Base-by-base conservation (phyloP, 1,139 yeast species). In the Protomyces pachydermus region DNA sequence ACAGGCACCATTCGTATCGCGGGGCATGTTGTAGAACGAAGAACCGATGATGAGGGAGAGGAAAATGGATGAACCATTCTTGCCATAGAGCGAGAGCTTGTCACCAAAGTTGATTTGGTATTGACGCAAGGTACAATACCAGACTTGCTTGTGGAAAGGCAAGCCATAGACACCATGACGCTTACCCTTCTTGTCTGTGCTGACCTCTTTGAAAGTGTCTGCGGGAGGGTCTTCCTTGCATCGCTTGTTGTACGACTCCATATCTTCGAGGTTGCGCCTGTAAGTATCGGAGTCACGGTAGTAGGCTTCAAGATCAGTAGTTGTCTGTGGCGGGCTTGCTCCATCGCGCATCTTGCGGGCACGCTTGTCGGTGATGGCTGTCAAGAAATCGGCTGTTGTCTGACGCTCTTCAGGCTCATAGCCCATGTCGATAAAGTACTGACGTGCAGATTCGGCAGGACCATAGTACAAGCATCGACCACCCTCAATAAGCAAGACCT, bases 391-490 rank as follows among this genome's bases (percentile, higher is more conserved):
- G 12, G 91, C 88, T 66, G 93, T 86, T 8, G 95, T 86, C 76
- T 86, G 90, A 74, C 95, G 83, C 50, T 81, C 79, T 46, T 88
- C 86, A 71, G 89, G 86, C 14, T 79, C 80, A 73, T 83, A 87
- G 35, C 93, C 93, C 87, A 87, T 83, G 51, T 78, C 79, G 64
- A 76, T 72, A 72, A 87, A 87, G 74, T 79, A 87, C 38, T 77
- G 76, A 68, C 82, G 84, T 3, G 93, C 95, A 46, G 77, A 74
- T 18, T 74, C 74, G 12, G 84, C 80, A 53, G 82, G 81, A 66
- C 96, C 96, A 71, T 79, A 88, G 74, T 74, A 89, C 64, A 89
- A 84, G 74, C 88, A 95, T 70, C 85, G 81, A 58, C 96, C 96
- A 68, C 83, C 84, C 71, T 88, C 87, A 52, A 89, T 76, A 16